phyloP scores from a whole-genome alignment of 2,329 filamentous ascomycete genomes.

The Nigrospora osmanthi region DNA sequence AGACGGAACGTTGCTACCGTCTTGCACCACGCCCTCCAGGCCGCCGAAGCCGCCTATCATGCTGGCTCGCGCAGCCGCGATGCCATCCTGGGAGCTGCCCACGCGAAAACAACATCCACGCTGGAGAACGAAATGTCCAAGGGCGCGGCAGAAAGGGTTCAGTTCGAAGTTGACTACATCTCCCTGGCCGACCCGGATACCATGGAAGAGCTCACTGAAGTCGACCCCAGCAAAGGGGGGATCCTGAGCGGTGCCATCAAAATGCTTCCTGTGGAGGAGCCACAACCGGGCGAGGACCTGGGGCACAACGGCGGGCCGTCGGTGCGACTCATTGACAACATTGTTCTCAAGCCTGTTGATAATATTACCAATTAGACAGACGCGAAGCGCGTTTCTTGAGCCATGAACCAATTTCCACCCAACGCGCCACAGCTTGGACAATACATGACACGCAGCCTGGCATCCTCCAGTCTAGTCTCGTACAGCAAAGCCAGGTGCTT shows the following conservation, averaged over 20 bases:
- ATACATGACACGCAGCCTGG: no score
- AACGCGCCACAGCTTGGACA: no score
- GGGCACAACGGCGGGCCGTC: slow-evolving; percentile 64
- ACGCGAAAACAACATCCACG: slow-evolving; percentile 46
- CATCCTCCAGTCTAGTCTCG: no score
- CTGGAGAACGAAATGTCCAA: slow-evolving; percentile 56
- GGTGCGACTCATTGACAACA: slow-evolving; percentile 90
- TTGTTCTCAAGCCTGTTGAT: slow-evolving; percentile 52
- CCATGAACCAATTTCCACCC: no score
- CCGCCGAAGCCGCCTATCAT: slow-evolving; percentile 61
- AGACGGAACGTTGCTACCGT: slow-evolving; percentile 67
- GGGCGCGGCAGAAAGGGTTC: slow-evolving; percentile 51
- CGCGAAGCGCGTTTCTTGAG: no score
- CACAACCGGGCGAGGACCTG: slow-evolving; percentile 63
- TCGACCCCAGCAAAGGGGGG: slow-evolving; percentile 66
- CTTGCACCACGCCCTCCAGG: slow-evolving; percentile 59
- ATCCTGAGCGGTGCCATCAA: slow-evolving; percentile 87
- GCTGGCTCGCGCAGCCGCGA: slow-evolving; percentile 45
- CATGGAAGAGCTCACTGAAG: slow-evolving; percentile 66
- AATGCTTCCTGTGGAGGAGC: slow-evolving; percentile 73
- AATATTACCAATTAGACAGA: no score
- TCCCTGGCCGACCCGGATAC: slow-evolving; percentile 81
- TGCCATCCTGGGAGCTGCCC: slow-evolving; percentile 66
- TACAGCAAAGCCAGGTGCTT: no score
- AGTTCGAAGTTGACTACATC: slow-evolving; percentile 85